These are phyloP conservation scores for Neocatenulostroma microsporum DNA, from an alignment of 2,329 filamentous ascomycete species.

Conservation along the genomic window DNA sequence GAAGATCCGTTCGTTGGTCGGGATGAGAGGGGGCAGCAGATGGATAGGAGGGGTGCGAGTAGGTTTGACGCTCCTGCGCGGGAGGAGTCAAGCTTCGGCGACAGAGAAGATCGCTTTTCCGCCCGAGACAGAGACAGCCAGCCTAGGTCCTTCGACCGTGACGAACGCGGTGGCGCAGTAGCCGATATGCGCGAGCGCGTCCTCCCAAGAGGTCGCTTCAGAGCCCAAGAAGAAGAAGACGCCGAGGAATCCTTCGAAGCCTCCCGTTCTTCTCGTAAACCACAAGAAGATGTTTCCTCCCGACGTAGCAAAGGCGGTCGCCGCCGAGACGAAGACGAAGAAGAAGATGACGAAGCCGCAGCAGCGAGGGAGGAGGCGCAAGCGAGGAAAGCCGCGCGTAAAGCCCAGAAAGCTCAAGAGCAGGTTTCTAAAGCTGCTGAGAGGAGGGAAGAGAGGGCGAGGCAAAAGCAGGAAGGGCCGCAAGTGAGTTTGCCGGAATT, in stretches of 20 bases:
- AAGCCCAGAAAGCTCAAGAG: constrained; percentile 11
- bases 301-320: too few relatives aligned
- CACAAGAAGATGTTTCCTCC: too few relatives aligned
- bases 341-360: constrained; percentile 21
- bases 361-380: constrained; percentile 20
- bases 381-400: constrained; percentile 15
- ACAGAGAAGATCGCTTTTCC: too few relatives aligned
- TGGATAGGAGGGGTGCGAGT: too few relatives aligned
- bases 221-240: background rate
- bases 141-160: too few relatives aligned
- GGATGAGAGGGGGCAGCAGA: too few relatives aligned
- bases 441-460: constrained; percentile 6
- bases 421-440: constrained; percentile 3
- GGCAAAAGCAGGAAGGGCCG: constrained; percentile 26
- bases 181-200: constrained; percentile 2
- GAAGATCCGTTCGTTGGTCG: too few relatives aligned
- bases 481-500: constrained; percentile 79
- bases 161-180: too few relatives aligned
- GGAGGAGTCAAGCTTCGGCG: too few relatives aligned
- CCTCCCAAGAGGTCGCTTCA: background rate
- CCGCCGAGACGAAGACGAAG: constrained; percentile 19
- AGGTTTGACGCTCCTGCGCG: too few relatives aligned
- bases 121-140: too few relatives aligned
- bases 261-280: too few relatives aligned
- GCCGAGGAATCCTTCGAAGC: constrained; percentile 14